Conservation (phyloP, 306 rosid species). For the Inga leiocalycina region DNA sequence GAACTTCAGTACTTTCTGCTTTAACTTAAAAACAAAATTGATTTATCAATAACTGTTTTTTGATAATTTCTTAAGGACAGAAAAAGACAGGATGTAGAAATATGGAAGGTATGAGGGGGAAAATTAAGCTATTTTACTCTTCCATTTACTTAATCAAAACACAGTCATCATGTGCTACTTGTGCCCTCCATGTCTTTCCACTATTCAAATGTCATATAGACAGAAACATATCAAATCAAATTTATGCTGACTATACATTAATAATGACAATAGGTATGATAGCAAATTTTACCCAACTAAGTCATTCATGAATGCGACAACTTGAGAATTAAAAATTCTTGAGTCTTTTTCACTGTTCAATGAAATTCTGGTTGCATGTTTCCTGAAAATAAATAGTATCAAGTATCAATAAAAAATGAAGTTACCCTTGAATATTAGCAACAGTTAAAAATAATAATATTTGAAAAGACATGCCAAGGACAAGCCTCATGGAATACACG, state of each 20-base stretch:
- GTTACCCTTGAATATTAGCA: not conserved
- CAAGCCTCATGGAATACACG: not conserved
- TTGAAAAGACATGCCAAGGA: not conserved
- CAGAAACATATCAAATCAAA: not conserved
- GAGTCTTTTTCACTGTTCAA: slow-evolving; percentile 45
- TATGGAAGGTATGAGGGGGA: not conserved
- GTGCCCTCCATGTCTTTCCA: slow-evolving; percentile 8
- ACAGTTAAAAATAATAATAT: too few relatives aligned
- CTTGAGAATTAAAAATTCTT: slow-evolving; percentile 55
- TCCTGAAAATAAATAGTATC: slow-evolving; percentile 59
- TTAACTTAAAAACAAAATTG: not conserved
- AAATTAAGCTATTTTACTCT: slow-evolving; percentile 13
- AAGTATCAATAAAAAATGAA: not conserved
- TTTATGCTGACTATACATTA: slow-evolving; percentile 2
- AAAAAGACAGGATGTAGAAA: not conserved
- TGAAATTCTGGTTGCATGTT: slow-evolving; percentile 48
- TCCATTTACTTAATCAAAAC: slow-evolving; percentile 16
- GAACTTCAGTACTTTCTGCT: slow-evolving; percentile 3
- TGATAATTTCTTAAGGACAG: slow-evolving; percentile 16
- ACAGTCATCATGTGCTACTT: not conserved
- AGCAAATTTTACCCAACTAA: slow-evolving; percentile 60
- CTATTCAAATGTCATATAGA: not conserved
- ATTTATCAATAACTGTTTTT: not conserved
- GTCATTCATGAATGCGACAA: slow-evolving; percentile 52
- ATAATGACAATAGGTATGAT: not conserved